Evolutionary conservation across 164 flowering plant genomes (phyloP).

Genomic region (Cinnamomum micranthum): DNA sequence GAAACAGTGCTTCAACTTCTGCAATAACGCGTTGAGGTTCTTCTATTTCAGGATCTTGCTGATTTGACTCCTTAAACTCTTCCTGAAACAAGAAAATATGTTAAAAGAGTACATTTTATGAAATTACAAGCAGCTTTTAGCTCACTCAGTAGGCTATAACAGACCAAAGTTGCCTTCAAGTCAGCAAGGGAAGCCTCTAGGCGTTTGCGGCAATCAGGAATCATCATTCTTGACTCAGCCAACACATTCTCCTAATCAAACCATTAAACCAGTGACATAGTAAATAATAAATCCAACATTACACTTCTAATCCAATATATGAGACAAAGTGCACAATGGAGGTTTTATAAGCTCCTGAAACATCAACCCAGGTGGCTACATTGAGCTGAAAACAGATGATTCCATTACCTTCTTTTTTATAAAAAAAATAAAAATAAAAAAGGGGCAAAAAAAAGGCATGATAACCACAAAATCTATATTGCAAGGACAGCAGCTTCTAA

Average conservation of each 20-base stretch:
- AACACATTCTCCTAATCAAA: conserved; percentile 76
- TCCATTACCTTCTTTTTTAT: too few relatives aligned
- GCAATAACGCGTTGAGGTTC: conserved; percentile 47
- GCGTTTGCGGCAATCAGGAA: conserved; percentile 91
- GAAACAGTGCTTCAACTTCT: conserved; percentile 50
- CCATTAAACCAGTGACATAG: neutral
- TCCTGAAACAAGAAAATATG: conserved; percentile 35
- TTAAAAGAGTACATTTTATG: neutral
- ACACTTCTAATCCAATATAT: neutral
- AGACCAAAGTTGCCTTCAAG: conserved; percentile 65
- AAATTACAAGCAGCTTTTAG: neutral
- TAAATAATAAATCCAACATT: too few relatives aligned
- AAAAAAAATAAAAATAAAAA: too few relatives aligned
- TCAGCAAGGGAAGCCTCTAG: conserved; percentile 74
- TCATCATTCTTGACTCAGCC: conserved; percentile 97
- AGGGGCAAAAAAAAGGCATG: too few relatives aligned
- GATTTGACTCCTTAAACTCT: conserved; percentile 53
- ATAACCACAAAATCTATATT: too few relatives aligned
- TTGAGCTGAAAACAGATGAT: too few relatives aligned
- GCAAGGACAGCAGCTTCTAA: too few relatives aligned
- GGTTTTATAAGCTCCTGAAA: too few relatives aligned
- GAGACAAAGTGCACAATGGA: too few relatives aligned
- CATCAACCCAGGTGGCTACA: too few relatives aligned
- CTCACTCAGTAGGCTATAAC: neutral
- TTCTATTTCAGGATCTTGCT: conserved; percentile 56